Conservation (phyloP, 2,329 filamentous ascomycete species). For the Xylaria digitata region DNA sequence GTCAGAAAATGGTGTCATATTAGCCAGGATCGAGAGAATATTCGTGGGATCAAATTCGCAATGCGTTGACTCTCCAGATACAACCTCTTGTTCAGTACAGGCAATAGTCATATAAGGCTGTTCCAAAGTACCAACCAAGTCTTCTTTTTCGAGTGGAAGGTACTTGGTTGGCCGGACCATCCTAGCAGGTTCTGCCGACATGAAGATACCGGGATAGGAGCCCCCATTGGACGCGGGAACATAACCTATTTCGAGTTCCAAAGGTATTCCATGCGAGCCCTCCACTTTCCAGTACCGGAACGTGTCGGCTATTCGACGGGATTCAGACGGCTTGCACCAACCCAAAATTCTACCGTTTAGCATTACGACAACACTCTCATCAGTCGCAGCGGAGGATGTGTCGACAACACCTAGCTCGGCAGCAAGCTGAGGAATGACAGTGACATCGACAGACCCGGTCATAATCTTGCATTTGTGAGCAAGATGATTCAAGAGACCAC, state of each 20-base stretch:
- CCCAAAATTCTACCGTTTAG: slow-evolving; percentile 91
- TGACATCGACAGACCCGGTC: slow-evolving; percentile 79
- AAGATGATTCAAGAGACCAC: slow-evolving; percentile 93
- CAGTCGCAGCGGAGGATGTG: slow-evolving; percentile 79
- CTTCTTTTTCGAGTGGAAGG: slow-evolving; percentile 83
- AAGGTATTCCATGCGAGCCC: slow-evolving; percentile 81
- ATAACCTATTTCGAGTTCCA: slow-evolving; percentile 90
- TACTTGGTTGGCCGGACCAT: slow-evolving; percentile 96
- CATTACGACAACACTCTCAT: slow-evolving; percentile 89
- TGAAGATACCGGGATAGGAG: slow-evolving; percentile 96
- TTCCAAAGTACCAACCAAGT: slow-evolving; percentile 92
- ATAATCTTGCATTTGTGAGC: slow-evolving; percentile 94
- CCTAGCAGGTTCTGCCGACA: slow-evolving; percentile 85
- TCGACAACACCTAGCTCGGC: slow-evolving; percentile 82
- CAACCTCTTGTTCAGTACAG: slow-evolving; percentile 86
- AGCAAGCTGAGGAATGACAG: slow-evolving; percentile 77
- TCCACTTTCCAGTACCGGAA: slow-evolving; percentile 96
- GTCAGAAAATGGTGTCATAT: slow-evolving; percentile 98
- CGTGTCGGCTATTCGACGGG: slow-evolving; percentile 83
- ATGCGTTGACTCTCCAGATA: slow-evolving; percentile 89
- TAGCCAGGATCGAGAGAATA: slow-evolving; percentile 96
- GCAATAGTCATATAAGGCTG: slow-evolving; percentile 99
- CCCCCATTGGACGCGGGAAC: slow-evolving; percentile 88
- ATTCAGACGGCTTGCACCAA: slow-evolving; percentile 88
- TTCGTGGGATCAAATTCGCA: slow-evolving; percentile 95